These are phyloP conservation scores for Mycena sp. DNA, from an alignment of 1,284 basidiomycete species.

Conservation along the genomic window DNA sequence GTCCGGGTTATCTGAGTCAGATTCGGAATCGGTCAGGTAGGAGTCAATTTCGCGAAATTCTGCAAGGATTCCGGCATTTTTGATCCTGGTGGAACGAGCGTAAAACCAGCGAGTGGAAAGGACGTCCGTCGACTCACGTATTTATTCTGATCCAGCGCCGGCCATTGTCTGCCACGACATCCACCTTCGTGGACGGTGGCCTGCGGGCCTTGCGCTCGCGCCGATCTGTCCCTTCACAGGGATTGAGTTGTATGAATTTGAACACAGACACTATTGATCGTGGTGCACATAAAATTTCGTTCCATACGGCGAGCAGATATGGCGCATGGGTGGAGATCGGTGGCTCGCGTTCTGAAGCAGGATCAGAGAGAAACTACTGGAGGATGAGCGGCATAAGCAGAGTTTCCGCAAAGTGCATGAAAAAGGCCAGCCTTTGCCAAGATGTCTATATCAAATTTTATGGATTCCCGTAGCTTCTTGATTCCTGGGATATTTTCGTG, in stretches of 20 bases:
- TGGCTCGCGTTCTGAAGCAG: slow-evolving; percentile 51
- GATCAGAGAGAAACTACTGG: slow-evolving; percentile 71
- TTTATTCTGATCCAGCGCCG: slow-evolving; percentile 83
- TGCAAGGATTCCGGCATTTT: slow-evolving; percentile 76
- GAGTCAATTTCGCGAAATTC: slow-evolving; percentile 87
- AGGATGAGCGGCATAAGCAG: slow-evolving; percentile 30
- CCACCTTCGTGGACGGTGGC: slow-evolving; percentile 64
- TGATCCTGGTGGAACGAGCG: slow-evolving; percentile 66
- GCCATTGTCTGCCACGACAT: slow-evolving; percentile 81
- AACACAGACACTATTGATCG: slow-evolving; percentile 69
- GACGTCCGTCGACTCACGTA: slow-evolving; percentile 66
- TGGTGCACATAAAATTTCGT: slow-evolving; percentile 70
- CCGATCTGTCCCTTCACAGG: slow-evolving; percentile 10
- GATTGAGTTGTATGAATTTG: slow-evolving; percentile 51
- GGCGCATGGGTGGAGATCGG: slow-evolving; percentile 79
- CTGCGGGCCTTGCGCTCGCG: slow-evolving; percentile 17
- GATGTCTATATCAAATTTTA: slow-evolving; percentile 58
- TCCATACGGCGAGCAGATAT: slow-evolving; percentile 81
- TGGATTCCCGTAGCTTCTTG: slow-evolving; percentile 58
- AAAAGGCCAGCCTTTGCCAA: slow-evolving; percentile 58
- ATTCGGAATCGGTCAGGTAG: slow-evolving; percentile 71
- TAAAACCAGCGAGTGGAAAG: not conserved
- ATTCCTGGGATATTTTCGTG: slow-evolving; percentile 60
- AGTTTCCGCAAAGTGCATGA: not conserved
- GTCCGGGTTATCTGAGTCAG: slow-evolving; percentile 44